Evolutionary conservation across 2,329 filamentous ascomycete genomes (phyloP), one percentile per base, ranked within the genome.

Genomic region (Pseudocercospora vitis): DNA sequence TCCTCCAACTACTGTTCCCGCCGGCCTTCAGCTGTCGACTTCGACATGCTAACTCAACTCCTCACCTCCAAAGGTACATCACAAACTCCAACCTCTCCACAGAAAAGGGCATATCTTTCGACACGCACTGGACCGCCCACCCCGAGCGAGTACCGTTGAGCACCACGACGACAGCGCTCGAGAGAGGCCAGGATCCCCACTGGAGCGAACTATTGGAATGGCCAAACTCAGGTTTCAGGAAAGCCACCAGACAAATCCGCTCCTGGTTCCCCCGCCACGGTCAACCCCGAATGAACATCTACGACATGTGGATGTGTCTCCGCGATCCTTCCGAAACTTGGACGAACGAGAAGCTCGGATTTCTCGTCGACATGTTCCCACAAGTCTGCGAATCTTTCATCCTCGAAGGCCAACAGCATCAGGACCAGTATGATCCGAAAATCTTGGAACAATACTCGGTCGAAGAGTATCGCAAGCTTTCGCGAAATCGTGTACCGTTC

Each of bases 261-360:
- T 76, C 80, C 19, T 80, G 76, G 63, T 76, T 81, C 47, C 80
- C 81, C 18, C 70, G 77, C 50, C 37, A 73, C 14, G 76, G 76
- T 0, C 75, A 79, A 48, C 63, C 59, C 12, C 53, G 64, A 7
- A 66, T 61, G 8, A 72, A 70, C 44, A 66, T 74, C 24, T 74
- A 81, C 3, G 86, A 90, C 65, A 77, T 87, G 68, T 91, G 87
- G 87, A 72, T 88, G 3, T 78, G 81, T 21, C 78, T 87, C 50
- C 70, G 75, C 1, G 82, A 81, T 11, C 78, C 79, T 1, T 80
- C 81, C 55, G 81, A 82, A 57, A 78, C 72, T 31, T 89, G 87
- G 74, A 88, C 81, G 1, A 79, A 87, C 60, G 78, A 79, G 2
- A 76, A 78, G 1, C 73, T 91, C 1, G 85, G 82, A 0, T 89